A percentile compares a stretch with the other conserved stretches of the same genome.
phyloP scores from a whole-genome alignment of 1,139 yeast species.

The Hansenula lynferdii region DNA sequence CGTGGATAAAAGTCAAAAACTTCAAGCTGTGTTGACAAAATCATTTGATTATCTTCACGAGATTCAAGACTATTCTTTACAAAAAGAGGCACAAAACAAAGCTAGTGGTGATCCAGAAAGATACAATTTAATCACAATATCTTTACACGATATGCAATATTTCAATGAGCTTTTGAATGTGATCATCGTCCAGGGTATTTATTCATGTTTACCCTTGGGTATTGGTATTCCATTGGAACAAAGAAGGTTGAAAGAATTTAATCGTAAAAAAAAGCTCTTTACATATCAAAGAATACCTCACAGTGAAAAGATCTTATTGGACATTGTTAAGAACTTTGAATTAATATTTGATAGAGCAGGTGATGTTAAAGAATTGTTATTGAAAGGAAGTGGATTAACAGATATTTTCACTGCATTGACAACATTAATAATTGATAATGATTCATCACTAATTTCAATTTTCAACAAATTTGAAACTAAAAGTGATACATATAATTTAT shows the following conservation, averaged over 20 bases:
- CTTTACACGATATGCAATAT: slow-evolving; percentile 78
- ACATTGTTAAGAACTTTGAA: slow-evolving; percentile 8
- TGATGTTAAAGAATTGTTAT: slow-evolving; percentile 51
- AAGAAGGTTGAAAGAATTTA: slow-evolving; percentile 48
- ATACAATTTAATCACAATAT: slow-evolving; percentile 55
- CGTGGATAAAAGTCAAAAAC: neutral
- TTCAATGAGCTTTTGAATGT: slow-evolving; percentile 61
- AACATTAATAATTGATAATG: slow-evolving; percentile 32
- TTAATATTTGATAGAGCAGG: slow-evolving; percentile 23
- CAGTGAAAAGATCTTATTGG: slow-evolving; percentile 12
- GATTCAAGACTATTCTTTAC: slow-evolving; percentile 12
- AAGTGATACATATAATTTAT: slow-evolving; percentile 59
- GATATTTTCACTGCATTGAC: slow-evolving; percentile 59
- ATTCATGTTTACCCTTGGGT: slow-evolving; percentile 51
- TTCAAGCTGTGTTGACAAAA: slow-evolving; percentile 3
- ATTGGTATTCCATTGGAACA: slow-evolving; percentile 65
- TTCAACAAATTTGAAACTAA: slow-evolving; percentile 29
- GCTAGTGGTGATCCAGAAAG: slow-evolving; percentile 18
- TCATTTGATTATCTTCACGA: slow-evolving; percentile 8
- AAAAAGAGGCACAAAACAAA: slow-evolving; percentile 1
- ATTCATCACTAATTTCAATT: slow-evolving; percentile 2
- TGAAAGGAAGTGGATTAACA: slow-evolving; percentile 68
- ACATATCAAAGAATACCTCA: slow-evolving; percentile 5
- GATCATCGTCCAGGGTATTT: slow-evolving; percentile 66
- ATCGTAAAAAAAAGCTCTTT: slow-evolving; percentile 18